Conservation (phyloP, 2,329 filamentous ascomycete genomes). For the Sphaerulina populicola region DNA sequence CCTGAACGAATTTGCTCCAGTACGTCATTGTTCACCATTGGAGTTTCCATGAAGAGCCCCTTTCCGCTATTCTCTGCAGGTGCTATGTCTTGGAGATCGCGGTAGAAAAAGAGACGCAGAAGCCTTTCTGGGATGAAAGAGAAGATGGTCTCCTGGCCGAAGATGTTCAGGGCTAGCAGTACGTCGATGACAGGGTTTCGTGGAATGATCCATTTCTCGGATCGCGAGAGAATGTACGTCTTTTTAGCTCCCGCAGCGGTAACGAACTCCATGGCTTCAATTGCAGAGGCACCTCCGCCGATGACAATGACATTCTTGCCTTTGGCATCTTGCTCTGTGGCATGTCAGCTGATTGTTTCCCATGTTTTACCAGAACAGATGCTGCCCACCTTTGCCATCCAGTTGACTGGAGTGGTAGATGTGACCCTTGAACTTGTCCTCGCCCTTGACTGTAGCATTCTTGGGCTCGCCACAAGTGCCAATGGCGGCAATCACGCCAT, state of each 20-base stretch:
- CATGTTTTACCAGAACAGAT: slow-evolving; percentile 69
- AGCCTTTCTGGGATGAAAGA: slow-evolving; percentile 72
- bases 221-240: slow-evolving; percentile 62
- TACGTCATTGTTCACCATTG: slow-evolving; percentile 75
- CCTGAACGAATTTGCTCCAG: slow-evolving; percentile 66
- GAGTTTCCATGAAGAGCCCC: slow-evolving; percentile 74
- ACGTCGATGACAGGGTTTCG: slow-evolving; percentile 67
- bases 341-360: slow-evolving; percentile 38
- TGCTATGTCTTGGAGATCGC: slow-evolving; percentile 65
- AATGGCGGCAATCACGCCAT: slow-evolving; percentile 68
- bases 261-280: slow-evolving; percentile 76
- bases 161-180: slow-evolving; percentile 67
- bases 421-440: slow-evolving; percentile 62
- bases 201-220: slow-evolving; percentile 41
- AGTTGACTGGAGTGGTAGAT: slow-evolving; percentile 69
- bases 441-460: slow-evolving; percentile 60
- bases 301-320: slow-evolving; percentile 72
- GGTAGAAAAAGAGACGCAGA: slow-evolving; percentile 71
- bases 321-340: slow-evolving; percentile 47
- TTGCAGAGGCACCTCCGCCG: slow-evolving; percentile 71
- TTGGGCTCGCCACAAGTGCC: slow-evolving; percentile 75
- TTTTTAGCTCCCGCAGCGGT: slow-evolving; percentile 57
- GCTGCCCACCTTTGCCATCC: slow-evolving; percentile 52
- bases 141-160: slow-evolving; percentile 62
- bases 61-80: slow-evolving; percentile 49